Evolutionary conservation across 2,329 filamentous ascomycete genomes (phyloP).

Genomic region (Pseudogymnoascus sp.): DNA sequence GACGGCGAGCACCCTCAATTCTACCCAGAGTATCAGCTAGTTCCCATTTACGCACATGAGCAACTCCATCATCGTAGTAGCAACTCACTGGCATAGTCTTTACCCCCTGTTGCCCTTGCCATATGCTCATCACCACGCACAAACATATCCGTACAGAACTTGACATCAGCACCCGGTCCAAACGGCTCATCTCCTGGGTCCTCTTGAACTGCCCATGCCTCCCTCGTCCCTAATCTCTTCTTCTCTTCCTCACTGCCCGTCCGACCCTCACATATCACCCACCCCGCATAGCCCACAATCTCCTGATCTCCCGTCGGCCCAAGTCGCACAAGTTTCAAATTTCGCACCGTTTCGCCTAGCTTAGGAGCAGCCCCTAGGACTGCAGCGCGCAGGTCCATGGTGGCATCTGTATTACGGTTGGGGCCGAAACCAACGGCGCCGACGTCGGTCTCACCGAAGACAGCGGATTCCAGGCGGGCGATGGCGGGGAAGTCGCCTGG

Average conservation of each 20-base stretch:
- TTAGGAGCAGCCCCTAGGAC: not conserved
- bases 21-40: slow-evolving; percentile 9
- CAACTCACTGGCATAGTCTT: slow-evolving; percentile 20
- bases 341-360: not conserved
- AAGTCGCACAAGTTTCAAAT: slow-evolving; percentile 11
- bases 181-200: slow-evolving; percentile 9
- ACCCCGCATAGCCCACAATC: slow-evolving; percentile 17
- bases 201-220: not conserved
- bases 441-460: slow-evolving; percentile 15
- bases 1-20: slow-evolving; percentile 19
- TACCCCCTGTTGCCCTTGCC: slow-evolving; percentile 12
- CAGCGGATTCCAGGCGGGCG: slow-evolving; percentile 11
- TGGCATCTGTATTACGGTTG: slow-evolving; percentile 14
- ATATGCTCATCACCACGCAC: slow-evolving; percentile 19
- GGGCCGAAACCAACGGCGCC: slow-evolving; percentile 9
- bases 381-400: slow-evolving; percentile 5
- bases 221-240: not conserved
- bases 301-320: slow-evolving; percentile 10
- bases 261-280: slow-evolving; percentile 12
- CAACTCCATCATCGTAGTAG: not conserved
- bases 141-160: slow-evolving; percentile 22
- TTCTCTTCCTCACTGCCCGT: not conserved
- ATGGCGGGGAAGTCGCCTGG: slow-evolving; percentile 11
- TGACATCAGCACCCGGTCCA: slow-evolving; percentile 18
- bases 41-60: not conserved